A percentile compares a stretch with the other conserved stretches of the same genome.
Conservation (phyloP, 202 grass and related monocot species). For the Saccharum hybrid region DNA sequence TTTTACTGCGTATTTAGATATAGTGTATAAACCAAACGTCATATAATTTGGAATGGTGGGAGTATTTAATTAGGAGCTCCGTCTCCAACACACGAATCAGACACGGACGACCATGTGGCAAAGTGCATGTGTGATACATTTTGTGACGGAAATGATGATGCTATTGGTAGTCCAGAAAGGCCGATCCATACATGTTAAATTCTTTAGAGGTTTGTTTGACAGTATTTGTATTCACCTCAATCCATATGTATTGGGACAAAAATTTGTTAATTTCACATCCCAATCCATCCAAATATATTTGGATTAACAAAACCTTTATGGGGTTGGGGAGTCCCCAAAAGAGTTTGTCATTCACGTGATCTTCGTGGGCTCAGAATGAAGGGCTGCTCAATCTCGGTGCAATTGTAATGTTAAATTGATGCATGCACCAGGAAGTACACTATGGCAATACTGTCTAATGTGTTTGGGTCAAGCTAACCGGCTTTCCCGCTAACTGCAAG, state of each 20-base stretch:
- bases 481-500: constrained; percentile 1
- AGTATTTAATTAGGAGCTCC: too few species aligned
- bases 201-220: too few species aligned
- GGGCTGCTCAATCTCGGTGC: not conserved
- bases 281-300: too few species aligned
- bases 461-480: not conserved
- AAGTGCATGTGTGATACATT: not conserved
- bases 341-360: not conserved
- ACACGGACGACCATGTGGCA: not conserved
- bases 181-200: too few species aligned
- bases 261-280: too few species aligned
- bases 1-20: too few species aligned
- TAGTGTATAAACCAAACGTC: too few species aligned
- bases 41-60: too few species aligned
- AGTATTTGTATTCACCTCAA: accelerated
- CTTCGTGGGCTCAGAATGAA: not conserved
- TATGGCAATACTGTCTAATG: not conserved
- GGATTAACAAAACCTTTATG: not conserved
- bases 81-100: not conserved
- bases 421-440: not conserved
- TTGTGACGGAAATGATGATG: not conserved
- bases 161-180: not conserved
- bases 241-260: too few species aligned
- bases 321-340: not conserved
- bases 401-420: not conserved